phyloP scores from a whole-genome alignment of 2,329 filamentous ascomycete genomes.

The Xylaria multiplex region DNA sequence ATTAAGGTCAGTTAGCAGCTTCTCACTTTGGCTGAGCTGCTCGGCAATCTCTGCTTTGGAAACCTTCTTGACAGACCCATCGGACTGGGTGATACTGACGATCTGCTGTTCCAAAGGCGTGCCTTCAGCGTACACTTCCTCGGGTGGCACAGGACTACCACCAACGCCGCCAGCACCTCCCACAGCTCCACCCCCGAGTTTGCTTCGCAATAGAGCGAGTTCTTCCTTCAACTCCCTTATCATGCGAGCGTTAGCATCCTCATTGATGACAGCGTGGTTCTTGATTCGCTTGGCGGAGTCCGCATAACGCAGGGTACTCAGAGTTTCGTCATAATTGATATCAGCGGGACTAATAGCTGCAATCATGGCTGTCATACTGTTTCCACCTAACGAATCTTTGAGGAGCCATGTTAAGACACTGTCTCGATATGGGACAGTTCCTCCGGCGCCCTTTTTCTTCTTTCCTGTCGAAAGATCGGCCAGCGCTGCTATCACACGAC shows the following conservation, averaged over 20 bases:
- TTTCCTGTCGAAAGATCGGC: conserved; percentile 89
- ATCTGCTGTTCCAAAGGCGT: conserved; percentile 96
- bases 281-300: conserved; percentile 99
- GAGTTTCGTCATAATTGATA: conserved; percentile 98
- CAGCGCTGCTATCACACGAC: conserved; percentile 94
- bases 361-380: conserved; percentile 99
- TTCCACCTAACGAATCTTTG: conserved; percentile 96
- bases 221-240: conserved; percentile 98
- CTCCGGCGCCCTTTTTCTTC: conserved; percentile 78
- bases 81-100: conserved; percentile 87
- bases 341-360: conserved; percentile 97
- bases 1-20: conserved; percentile 93
- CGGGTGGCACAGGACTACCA: conserved; percentile 60
- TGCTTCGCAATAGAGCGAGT: conserved; percentile 83
- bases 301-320: conserved; percentile 94
- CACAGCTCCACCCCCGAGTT: conserved; percentile 71
- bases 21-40: conserved; percentile 95
- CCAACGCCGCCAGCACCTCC: conserved; percentile 56
- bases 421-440: conserved; percentile 93
- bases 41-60: conserved; percentile 98
- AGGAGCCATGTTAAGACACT: conserved; percentile 95
- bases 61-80: conserved; percentile 91
- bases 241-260: conserved; percentile 98
- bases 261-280: conserved; percentile 99
- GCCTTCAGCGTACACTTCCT: conserved; percentile 89